Base-by-base conservation (phyloP, 148 eudicot genomes). In the Amaranthus hypochondriacus region DNA sequence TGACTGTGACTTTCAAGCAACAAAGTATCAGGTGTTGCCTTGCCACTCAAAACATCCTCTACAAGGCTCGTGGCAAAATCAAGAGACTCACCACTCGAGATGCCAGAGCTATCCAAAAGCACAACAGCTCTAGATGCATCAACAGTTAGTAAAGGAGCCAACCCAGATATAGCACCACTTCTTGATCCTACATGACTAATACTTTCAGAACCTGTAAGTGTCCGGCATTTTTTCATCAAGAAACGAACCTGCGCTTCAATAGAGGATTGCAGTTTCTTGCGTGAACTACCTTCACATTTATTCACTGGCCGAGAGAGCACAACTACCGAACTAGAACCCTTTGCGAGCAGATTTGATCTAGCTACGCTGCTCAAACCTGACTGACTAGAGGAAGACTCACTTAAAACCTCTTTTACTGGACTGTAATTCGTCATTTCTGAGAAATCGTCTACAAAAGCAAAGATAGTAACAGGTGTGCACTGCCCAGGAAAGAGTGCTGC, bases 161-260 rank as follows among this genome's bases (percentile, higher is more conserved):
- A 80, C 73, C 77, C 85, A 75, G 98, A 79, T 49, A 79, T 51
- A 48, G 81, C 82, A 81, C 87, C 89, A 77, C 83, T 80, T 84
- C 93, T 89, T 58, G 91, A 80, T 77, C 91, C 90, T 62, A 79
- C 43, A 84, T 86, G 92, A 59, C 86, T 77, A 79, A 75, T 71
- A 75, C 76, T 75, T 74, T 94, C 98, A 66, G 87, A 82, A 44
- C 86, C 81, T 2, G 89, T 48, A 48, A 94, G 96, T 58, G 85
- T 87, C 62, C 97, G 88, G 75, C 98, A 88, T 82, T 89, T 94
- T 77, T 94, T 94, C 21, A 94, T 84, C 62, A 86, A 91, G 77
- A 91, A 94, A 7, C 98, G 96, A 71, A 91, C 87, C 71, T 94
- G 98, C 56, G 88, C 81, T 81, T 94, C 98, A 53, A 92, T 87